These are phyloP conservation scores for Leptographium flavum DNA, from an alignment of 2,329 filamentous ascomycete species.

Conservation along the genomic window DNA sequence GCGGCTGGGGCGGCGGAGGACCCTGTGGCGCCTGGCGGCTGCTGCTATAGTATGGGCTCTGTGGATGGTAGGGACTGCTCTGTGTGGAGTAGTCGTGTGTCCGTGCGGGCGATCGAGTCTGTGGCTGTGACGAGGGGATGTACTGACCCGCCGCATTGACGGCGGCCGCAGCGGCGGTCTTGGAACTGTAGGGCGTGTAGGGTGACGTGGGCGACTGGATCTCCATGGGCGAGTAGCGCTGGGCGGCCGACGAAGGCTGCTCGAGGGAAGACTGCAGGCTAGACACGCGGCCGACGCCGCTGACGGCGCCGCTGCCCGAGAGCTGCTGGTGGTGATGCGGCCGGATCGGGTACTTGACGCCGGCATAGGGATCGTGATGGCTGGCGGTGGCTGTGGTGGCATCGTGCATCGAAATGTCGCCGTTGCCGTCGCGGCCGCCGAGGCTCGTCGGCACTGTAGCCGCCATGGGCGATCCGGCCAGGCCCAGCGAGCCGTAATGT, in stretches of 20 bases:
- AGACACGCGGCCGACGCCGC: conserved; percentile 16
- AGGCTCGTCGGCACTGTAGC: conserved; percentile 24
- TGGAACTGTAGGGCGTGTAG: conserved; percentile 54
- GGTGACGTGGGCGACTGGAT: conserved; percentile 66
- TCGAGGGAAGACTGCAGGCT: conserved; percentile 60
- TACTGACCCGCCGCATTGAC: conserved; percentile 24
- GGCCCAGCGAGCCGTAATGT: conserved; percentile 19
- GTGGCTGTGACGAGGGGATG: conserved; percentile 21
- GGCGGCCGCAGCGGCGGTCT: conserved; percentile 37
- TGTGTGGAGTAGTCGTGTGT: conserved; percentile 39
- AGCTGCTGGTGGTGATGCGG: conserved; percentile 64
- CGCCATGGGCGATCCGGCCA: conserved; percentile 42
- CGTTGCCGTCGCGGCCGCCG: conserved; percentile 56
- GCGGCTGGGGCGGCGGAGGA: conserved; percentile 17
- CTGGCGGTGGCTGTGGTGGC: conserved; percentile 19
- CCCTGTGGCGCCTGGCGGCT: conserved; percentile 23
- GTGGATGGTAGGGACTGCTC: conserved; percentile 17
- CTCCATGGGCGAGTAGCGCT: conserved; percentile 95
- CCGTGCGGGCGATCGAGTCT: conserved; percentile 68
- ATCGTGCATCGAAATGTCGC: conserved; percentile 79
- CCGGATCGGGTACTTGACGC: conserved; percentile 73
- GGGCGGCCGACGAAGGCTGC: conserved; percentile 68
- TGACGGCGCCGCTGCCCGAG: conserved; percentile 27
- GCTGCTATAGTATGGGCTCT: conserved; percentile 42
- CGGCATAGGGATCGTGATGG: conserved; percentile 60